Percentiles rank a stretch among this genome's conserved stretches.
These are phyloP conservation scores for Dictyostelium firmibasis DNA, from an alignment of 78 protist species.

Conservation along the genomic window DNA sequence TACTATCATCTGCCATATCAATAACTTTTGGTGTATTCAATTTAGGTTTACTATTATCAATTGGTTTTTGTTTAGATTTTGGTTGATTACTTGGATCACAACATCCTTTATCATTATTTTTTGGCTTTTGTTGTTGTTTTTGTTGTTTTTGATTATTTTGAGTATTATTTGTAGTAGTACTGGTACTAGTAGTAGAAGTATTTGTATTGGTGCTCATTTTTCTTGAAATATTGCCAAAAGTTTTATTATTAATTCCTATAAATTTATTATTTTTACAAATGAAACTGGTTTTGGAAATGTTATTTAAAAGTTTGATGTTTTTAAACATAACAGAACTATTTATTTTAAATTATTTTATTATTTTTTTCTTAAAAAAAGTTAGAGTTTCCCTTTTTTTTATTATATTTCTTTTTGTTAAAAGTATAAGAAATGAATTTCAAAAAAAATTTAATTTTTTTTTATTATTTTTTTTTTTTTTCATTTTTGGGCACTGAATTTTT, in stretches of 20 bases:
- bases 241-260: not conserved
- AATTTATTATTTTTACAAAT: not conserved
- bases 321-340: not conserved
- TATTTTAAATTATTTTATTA: too few relatives aligned
- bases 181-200: not conserved
- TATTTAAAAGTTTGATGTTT: not conserved
- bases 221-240: not conserved
- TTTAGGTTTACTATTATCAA: not conserved
- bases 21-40: constrained; percentile 12
- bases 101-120: constrained; percentile 1
- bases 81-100: constrained; percentile 13
- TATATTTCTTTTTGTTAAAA: not conserved
- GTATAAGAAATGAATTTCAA: not conserved
- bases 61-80: not conserved
- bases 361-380: too few relatives aligned
- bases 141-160: not conserved
- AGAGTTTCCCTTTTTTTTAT: not conserved
- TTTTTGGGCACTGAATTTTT: too few relatives aligned
- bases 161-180: not conserved
- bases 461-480: too few relatives aligned
- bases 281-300: not conserved
- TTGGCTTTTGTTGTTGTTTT: constrained; percentile 1
- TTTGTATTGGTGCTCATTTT: not conserved
- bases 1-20: constrained; percentile 29
- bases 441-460: not conserved